phyloP scores from a whole-genome alignment of 345 rosid species.

The Syzygium aromaticum region DNA sequence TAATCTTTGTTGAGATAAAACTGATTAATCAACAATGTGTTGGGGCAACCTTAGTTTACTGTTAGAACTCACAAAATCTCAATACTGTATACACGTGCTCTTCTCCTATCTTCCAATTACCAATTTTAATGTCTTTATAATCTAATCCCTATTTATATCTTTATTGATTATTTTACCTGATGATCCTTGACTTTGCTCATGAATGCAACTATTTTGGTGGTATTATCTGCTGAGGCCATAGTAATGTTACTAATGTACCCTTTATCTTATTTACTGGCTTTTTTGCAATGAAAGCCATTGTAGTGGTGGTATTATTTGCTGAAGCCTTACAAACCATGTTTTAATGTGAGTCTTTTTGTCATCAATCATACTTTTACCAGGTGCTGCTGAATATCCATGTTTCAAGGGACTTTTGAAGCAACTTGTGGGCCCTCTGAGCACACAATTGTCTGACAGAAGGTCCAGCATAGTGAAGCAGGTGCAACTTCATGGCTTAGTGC shows the following conservation, averaged over 20 bases:
- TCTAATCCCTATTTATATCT: background rate
- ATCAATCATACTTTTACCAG: conserved; percentile 24
- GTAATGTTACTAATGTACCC: background rate
- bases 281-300: background rate
- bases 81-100: background rate
- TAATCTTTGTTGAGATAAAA: background rate
- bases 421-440: conserved; percentile 74
- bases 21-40: background rate
- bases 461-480: conserved; percentile 99
- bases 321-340: background rate
- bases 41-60: background rate
- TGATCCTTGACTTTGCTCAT: background rate
- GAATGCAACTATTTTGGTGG: background rate
- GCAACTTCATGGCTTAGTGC: background rate
- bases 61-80: background rate
- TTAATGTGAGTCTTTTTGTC: background rate
- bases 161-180: background rate
- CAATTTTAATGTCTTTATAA: background rate
- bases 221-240: background rate
- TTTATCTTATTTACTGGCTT: background rate
- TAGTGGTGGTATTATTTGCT: background rate
- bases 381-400: conserved; percentile 78
- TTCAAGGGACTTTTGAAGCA: conserved; percentile 93
- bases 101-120: background rate
- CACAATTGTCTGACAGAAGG: conserved; percentile 90